phyloP scores from a whole-genome alignment of 2,329 filamentous ascomycete genomes.

The Cryphonectria nitschkei region DNA sequence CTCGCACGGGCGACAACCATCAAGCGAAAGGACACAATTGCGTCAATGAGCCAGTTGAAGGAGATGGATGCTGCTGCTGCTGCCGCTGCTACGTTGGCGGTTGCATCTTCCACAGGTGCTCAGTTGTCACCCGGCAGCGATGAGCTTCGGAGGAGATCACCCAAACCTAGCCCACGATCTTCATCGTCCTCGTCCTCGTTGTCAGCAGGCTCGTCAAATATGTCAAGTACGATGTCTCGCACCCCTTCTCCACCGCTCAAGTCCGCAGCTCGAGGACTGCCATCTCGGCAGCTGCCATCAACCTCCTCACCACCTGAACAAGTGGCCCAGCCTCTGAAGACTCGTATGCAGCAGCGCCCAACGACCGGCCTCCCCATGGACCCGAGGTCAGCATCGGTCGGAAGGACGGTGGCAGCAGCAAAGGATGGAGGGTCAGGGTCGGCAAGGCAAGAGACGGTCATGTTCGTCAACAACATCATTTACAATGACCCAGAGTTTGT shows the following conservation, averaged over 20 bases:
- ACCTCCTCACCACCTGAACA: slow-evolving; percentile 39
- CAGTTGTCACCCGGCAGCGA: slow-evolving; percentile 56
- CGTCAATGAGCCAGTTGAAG: slow-evolving; percentile 11
- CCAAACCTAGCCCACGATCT: slow-evolving; percentile 40
- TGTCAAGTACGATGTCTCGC: neutral
- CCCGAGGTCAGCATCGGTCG: slow-evolving; percentile 46
- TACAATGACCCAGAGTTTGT: slow-evolving; percentile 57
- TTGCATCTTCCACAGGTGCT: slow-evolving; percentile 49
- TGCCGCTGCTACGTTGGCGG: slow-evolving; percentile 34
- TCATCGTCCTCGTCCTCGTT: neutral
- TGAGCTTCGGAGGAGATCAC: slow-evolving; percentile 56
- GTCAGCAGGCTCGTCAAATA: slow-evolving; percentile 5
- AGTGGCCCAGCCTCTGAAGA: slow-evolving; percentile 40
- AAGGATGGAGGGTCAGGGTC: slow-evolving; percentile 21
- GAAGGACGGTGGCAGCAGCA: slow-evolving; percentile 31
- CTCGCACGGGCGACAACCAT: slow-evolving; percentile 41
- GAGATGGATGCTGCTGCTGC: slow-evolving; percentile 36
- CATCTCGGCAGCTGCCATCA: slow-evolving; percentile 36
- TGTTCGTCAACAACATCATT: slow-evolving; percentile 60
- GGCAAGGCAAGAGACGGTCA: slow-evolving; percentile 51
- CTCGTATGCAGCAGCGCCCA: slow-evolving; percentile 48
- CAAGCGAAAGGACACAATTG: slow-evolving; percentile 39
- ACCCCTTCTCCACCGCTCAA: slow-evolving; percentile 17
- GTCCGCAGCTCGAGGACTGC: slow-evolving; percentile 17
- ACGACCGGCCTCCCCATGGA: slow-evolving; percentile 54